Evolutionary conservation across 345 rosid genomes (phyloP), one percentile per base, ranked within the genome.

Genomic region (Gossypium australe): DNA sequence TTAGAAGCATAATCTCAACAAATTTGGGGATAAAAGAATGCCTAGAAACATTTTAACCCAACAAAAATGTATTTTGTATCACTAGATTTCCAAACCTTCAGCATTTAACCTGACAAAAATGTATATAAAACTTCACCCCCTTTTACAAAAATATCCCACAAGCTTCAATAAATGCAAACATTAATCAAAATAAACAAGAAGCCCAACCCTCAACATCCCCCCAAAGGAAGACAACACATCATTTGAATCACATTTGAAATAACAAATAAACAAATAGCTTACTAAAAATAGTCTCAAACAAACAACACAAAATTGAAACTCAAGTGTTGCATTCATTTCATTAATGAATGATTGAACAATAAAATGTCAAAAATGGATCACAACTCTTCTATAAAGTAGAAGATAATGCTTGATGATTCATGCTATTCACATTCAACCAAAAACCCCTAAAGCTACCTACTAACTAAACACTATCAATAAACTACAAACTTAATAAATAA

Each of bases 371-470:
- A 29, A 65, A 27, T 64, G 69, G 49, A n/a, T 55, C 41, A 34
- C 51, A 72, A 38, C 7, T 61, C 78, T 75, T 56, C 76, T 56
- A 75, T 79, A 29, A 27, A 49, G 64, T 71, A 41, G 38, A 9
- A 79, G 76, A 79, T 27, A 47, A 47, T 47, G 14, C 3, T 47
- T 47, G 8, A 27, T 13, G 17, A 34, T 43, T 41, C 22, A 64
- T 64, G 22, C 41, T 70, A 79, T 71, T 71, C 78, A 75, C 73
- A 75, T 11, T 38, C 44, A 78, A 25, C 41, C 9, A 20, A 70
- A 75, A 20, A 34, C 41, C 14, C 56, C 82, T 65, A 75, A 73
- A 67, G 27, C 72, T 70, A 52, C 27, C 17, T 58, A 29, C 27
- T 51, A 56, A 51, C 48, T 25, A 75, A 29, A 9, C n/a, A 53